phyloP scores from a whole-genome alignment of 108 stramenopile species.

The Craspedostauros australis region DNA sequence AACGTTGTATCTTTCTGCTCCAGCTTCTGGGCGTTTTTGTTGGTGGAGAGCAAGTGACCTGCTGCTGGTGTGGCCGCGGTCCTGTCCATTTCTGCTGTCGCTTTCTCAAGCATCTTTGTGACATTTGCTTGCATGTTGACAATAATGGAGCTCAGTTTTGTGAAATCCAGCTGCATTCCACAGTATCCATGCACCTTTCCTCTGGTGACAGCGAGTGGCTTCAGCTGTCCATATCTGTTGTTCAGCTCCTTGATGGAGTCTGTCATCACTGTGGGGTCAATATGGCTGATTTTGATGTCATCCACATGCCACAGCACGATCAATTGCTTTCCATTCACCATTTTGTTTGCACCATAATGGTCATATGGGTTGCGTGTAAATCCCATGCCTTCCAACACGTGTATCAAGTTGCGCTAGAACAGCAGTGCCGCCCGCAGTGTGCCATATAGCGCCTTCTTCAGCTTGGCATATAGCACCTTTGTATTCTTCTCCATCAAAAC shows the following conservation, averaged over 20 bases:
- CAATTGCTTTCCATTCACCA: constrained; percentile 31
- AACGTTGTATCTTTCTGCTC: constrained; percentile 1
- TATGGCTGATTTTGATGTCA: constrained; percentile 39
- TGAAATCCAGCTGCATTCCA: constrained; percentile 29
- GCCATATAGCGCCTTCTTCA: constrained; percentile 23
- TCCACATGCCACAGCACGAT: constrained; percentile 44
- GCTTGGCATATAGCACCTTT: constrained; percentile 12
- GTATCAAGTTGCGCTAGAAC: constrained; percentile 7
- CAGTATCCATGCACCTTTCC: constrained; percentile 29
- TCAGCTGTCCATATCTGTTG: constrained; percentile 7
- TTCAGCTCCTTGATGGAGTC: constrained; percentile 3
- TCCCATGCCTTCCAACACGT: constrained; percentile 11
- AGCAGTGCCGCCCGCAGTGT: constrained; percentile 10
- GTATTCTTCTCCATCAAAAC: constrained; percentile 10
- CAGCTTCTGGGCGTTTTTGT: constrained; percentile 3
- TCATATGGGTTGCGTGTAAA: constrained; percentile 34
- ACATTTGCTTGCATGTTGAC: constrained; percentile 20
- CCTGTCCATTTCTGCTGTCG: constrained; percentile 3
- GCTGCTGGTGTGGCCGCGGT: constrained; percentile 18
- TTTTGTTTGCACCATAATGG: constrained; percentile 32
- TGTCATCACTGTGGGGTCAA: constrained; percentile 7
- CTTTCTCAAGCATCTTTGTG: constrained; percentile 5
- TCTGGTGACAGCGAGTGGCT: constrained; percentile 5
- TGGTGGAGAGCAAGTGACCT: constrained; percentile 22
- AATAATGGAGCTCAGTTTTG: neutral